phyloP scores from a whole-genome alignment of 73 alveolate genomes.

The Paramecium bursaria region DNA sequence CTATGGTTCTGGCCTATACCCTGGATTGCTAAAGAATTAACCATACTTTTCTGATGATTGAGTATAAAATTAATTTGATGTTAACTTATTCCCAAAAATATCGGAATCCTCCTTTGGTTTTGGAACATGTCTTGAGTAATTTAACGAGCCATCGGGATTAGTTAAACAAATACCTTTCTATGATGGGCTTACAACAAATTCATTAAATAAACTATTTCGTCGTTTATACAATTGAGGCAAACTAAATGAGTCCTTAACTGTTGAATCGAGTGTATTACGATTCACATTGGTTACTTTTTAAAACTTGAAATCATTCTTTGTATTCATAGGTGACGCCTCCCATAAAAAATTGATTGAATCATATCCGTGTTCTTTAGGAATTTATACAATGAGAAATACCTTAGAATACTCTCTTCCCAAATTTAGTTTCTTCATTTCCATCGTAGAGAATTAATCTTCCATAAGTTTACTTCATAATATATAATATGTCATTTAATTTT shows the following conservation, averaged over 20 bases:
- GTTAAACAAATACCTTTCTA: neutral
- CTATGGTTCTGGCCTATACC: neutral
- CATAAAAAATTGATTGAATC: constrained; percentile 37
- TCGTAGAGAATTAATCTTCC: constrained; percentile 20
- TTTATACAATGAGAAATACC: constrained; percentile 10
- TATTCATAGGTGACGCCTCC: constrained; percentile 20
- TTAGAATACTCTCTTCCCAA: constrained; percentile 3
- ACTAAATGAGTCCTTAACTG: neutral
- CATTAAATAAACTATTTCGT: constrained; percentile 1
- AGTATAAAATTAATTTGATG: neutral
- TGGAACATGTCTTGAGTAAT: constrained; percentile 12
- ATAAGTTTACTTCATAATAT: too few species aligned
- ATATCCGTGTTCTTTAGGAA: constrained; percentile 40
- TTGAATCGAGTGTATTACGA: neutral
- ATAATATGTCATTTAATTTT: neutral
- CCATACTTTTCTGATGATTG: constrained; percentile 22
- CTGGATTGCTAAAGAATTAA: neutral
- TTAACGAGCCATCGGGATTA: neutral
- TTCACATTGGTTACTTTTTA: neutral
- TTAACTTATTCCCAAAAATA: neutral
- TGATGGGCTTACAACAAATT: constrained; percentile 6
- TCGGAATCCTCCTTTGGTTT: constrained; percentile 15
- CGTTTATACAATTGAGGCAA: constrained; percentile 41
- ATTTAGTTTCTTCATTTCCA: constrained; percentile 40
- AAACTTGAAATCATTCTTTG: constrained; percentile 18